These are phyloP conservation scores for Vaccinium myrtillus DNA, from an alignment of 148 eudicot genomes.

Conservation along the genomic window DNA sequence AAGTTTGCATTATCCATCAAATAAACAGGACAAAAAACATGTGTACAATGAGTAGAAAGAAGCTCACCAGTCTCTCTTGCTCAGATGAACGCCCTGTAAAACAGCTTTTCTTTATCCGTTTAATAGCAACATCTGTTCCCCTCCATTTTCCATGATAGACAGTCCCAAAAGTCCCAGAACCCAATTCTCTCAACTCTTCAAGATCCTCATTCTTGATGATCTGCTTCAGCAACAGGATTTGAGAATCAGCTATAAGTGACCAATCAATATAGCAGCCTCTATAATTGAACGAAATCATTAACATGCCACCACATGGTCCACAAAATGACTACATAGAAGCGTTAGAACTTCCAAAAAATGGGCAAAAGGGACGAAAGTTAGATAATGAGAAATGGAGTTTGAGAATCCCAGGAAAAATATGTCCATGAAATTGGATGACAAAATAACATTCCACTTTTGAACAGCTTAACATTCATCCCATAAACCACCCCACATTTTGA, in stretches of 20 bases:
- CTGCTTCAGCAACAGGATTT: slow-evolving; percentile 30
- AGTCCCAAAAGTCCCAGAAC: slow-evolving; percentile 78
- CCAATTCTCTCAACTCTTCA: slow-evolving; percentile 67
- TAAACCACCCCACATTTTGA: not conserved
- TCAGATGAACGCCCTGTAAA: slow-evolving; percentile 88
- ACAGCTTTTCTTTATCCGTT: slow-evolving; percentile 78
- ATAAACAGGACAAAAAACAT: not conserved
- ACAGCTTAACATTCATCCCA: not conserved
- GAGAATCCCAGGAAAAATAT: not conserved
- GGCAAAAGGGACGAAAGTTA: not conserved
- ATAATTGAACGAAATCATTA: not conserved
- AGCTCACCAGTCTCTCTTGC: slow-evolving; percentile 75
- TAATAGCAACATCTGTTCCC: slow-evolving; percentile 75
- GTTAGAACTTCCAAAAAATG: not conserved
- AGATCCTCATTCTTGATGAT: slow-evolving; percentile 65
- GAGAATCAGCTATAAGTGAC: slow-evolving; percentile 9
- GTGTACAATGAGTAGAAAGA: slow-evolving; percentile 8
- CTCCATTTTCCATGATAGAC: slow-evolving; percentile 82
- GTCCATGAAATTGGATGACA: not conserved
- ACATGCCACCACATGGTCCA: not conserved
- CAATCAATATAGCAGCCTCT: not conserved
- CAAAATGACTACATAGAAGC: not conserved
- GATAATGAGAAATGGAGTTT: not conserved
- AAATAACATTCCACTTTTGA: not conserved
- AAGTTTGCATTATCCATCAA: not conserved